A percentile compares a stretch with the other conserved stretches of the same genome.
These are phyloP conservation scores for Pseudozyma sp. DNA, from an alignment of 1,284 basidiomycete genomes.

Conservation along the genomic window DNA sequence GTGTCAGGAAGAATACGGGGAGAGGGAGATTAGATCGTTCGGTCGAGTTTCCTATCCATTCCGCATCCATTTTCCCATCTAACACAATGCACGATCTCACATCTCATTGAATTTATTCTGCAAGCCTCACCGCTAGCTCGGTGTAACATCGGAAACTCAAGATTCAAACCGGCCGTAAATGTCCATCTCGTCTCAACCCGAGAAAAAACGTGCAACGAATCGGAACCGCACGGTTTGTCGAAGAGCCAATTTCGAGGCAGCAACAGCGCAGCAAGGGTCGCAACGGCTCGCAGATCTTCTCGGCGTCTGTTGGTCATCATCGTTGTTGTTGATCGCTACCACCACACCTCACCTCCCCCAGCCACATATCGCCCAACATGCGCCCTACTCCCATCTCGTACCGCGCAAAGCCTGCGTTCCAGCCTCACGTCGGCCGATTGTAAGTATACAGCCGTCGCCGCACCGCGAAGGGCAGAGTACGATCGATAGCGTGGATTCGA, in stretches of 20 bases:
- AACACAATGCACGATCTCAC: neutral
- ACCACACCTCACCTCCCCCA: neutral
- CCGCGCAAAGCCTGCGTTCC: constrained; percentile 57
- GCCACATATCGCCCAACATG: constrained; percentile 23
- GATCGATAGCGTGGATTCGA: no score
- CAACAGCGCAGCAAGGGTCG: neutral
- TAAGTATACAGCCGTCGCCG: constrained; percentile 30
- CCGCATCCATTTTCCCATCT: constrained; percentile 6
- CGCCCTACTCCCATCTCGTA: constrained; percentile 41
- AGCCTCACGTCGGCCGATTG: constrained; percentile 61
- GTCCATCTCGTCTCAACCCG: neutral
- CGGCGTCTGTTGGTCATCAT: neutral
- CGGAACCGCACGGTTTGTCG: constrained; percentile 42
- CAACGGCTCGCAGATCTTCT: neutral
- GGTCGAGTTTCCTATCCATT: constrained; percentile 47
- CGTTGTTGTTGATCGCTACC: constrained; percentile 4
- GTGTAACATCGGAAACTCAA: neutral
- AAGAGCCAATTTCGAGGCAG: constrained; percentile 2
- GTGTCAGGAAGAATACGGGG: constrained; percentile 9
- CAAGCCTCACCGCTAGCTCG: neutral
- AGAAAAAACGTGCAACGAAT: constrained; percentile 10
- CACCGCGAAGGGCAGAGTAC: no score
- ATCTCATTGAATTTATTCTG: neutral
- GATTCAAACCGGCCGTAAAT: constrained; percentile 14
- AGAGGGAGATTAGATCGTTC: constrained; percentile 35